Evolutionary conservation across 1,284 basidiomycete genomes (phyloP).

Genomic region (Apiotrichum brassicae): DNA sequence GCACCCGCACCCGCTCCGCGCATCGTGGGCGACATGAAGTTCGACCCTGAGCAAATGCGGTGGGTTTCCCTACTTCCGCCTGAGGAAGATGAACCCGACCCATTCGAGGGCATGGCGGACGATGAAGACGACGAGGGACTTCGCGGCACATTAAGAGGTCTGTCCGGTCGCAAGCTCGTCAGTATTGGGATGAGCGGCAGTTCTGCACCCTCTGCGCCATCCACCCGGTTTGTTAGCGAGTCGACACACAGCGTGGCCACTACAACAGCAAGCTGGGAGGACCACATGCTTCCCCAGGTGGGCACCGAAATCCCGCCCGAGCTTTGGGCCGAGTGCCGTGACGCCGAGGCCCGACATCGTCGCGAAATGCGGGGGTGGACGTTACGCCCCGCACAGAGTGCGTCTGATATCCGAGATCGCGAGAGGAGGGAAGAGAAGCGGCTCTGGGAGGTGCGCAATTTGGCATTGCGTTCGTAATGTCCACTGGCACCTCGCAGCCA

Average conservation of each 20-base stretch:
- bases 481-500: too few relatives aligned
- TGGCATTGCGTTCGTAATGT: slow-evolving; percentile 25
- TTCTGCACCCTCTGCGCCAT: not conserved
- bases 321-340: slow-evolving; percentile 63
- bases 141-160: slow-evolving; percentile 62
- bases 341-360: slow-evolving; percentile 71
- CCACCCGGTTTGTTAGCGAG: slow-evolving; percentile 24
- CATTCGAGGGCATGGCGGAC: slow-evolving; percentile 81
- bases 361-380: slow-evolving; percentile 74
- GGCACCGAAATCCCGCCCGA: slow-evolving; percentile 21
- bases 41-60: slow-evolving; percentile 87
- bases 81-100: slow-evolving; percentile 87
- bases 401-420: slow-evolving; percentile 24
- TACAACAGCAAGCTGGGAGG: slow-evolving; percentile 17
- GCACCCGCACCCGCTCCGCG: slow-evolving; percentile 43
- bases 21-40: slow-evolving; percentile 94
- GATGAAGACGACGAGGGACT: slow-evolving; percentile 60
- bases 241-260: slow-evolving; percentile 17
- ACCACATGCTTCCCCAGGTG: slow-evolving; percentile 8
- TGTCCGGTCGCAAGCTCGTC: slow-evolving; percentile 24
- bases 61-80: slow-evolving; percentile 79
- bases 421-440: slow-evolving; percentile 36
- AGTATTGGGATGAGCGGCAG: slow-evolving; percentile 15
- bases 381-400: slow-evolving; percentile 11
- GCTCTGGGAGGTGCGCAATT: slow-evolving; percentile 44